Conservation (phyloP, 805 yeast genomes). For the Huiozyma naganishii region DNA sequence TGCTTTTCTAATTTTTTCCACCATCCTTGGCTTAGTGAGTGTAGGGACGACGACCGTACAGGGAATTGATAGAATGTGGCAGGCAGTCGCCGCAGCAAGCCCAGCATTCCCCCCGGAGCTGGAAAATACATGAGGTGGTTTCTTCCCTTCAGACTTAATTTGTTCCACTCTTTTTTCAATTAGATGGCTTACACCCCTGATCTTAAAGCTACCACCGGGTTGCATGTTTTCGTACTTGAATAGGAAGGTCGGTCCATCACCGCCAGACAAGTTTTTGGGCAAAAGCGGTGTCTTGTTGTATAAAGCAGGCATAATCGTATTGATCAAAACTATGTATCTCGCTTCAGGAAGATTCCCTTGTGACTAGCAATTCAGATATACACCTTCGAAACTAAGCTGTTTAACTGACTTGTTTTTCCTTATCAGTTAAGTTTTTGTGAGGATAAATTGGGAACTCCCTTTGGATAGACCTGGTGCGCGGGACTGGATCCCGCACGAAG, state of each 20-base stretch:
- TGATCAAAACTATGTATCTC: too few species aligned
- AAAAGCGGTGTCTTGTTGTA: conserved; percentile 10
- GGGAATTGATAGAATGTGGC: conserved; percentile 23
- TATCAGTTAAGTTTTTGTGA: too few species aligned
- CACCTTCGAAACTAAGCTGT: too few species aligned
- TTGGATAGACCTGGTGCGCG: too few species aligned
- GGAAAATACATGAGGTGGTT: conserved; percentile 32
- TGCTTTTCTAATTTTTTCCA: conserved; percentile 32
- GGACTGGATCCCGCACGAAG: too few species aligned
- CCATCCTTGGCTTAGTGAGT: conserved; percentile 35
- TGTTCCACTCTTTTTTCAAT: conserved; percentile 26
- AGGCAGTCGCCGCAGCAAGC: conserved; percentile 33
- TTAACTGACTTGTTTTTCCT: too few species aligned
- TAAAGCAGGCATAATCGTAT: background rate
- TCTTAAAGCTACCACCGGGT: conserved; percentile 46
- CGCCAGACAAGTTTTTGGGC: conserved; percentile 2
- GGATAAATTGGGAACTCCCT: too few species aligned
- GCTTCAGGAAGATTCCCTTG: too few species aligned
- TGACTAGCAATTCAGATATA: too few species aligned
- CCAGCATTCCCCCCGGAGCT: conserved; percentile 50
- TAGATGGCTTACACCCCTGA: conserved; percentile 41
- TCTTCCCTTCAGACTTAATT: conserved; percentile 15
- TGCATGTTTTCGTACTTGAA: conserved; percentile 41
- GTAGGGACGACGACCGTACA: conserved; percentile 54
- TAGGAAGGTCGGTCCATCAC: conserved; percentile 23